These are phyloP conservation scores for Physcomitrium patens DNA, from an alignment of 225 moss, liverwort and hornwort species.

Conservation along the genomic window DNA sequence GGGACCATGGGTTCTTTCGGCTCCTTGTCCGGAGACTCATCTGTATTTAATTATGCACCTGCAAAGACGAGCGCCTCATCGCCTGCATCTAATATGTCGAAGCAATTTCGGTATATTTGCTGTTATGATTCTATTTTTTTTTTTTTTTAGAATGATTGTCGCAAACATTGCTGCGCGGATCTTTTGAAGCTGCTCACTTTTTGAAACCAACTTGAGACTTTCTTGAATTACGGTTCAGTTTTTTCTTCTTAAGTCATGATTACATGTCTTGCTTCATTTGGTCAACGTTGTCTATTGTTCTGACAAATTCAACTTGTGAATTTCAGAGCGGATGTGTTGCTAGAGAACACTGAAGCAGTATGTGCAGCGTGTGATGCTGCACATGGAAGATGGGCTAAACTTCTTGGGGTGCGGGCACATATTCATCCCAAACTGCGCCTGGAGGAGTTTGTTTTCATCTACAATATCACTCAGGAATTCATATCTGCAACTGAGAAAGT, in stretches of 20 bases:
- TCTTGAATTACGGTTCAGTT: conserved; percentile 19
- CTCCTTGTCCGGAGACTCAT: conserved; percentile 48
- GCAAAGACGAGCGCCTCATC: conserved; percentile 49
- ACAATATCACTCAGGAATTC: conserved; percentile 89
- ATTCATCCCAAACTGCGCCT: conserved; percentile 90
- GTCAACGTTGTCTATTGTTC: not conserved
- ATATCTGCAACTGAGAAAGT: conserved; percentile 98
- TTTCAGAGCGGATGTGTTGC: conserved; percentile 92
- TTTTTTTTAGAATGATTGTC: conserved; percentile 19
- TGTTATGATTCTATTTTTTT: conserved; percentile 19
- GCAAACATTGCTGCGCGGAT: conserved; percentile 23
- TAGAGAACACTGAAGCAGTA: conserved; percentile 96
- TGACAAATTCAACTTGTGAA: conserved; percentile 35
- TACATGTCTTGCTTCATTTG: conserved; percentile 11
- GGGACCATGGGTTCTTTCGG: conserved; percentile 47
- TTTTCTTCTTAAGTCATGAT: conserved; percentile 3
- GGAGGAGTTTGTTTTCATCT: conserved; percentile 92
- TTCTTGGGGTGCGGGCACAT: conserved; percentile 85
- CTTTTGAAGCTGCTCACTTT: conserved; percentile 7
- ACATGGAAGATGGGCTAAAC: conserved; percentile 97
- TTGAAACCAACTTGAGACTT: conserved; percentile 15
- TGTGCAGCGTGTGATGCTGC: conserved; percentile 99
- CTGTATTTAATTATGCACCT: conserved; percentile 39
- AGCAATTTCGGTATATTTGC: conserved; percentile 80
- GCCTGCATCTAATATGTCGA: conserved; percentile 76